Evolutionary conservation across 441 rosid genomes (phyloP), one percentile per base, ranked within the genome.

Genomic region (Adansonia grandidieri): DNA sequence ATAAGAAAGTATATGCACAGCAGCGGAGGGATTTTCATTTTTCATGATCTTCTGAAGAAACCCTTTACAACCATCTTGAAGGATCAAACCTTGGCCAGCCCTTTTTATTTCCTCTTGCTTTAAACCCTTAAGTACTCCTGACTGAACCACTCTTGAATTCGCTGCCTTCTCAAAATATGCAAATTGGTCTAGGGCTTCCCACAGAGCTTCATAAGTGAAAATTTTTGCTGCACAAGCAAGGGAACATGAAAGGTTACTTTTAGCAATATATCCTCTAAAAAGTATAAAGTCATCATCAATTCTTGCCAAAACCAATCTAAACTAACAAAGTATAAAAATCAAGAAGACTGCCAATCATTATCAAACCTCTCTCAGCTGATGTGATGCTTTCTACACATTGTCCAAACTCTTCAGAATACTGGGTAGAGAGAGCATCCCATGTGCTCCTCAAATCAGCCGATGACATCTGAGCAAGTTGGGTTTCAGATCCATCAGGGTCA

Each of bases 381-480:
- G 78, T 69, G 77, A 87, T 76, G 80, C 78, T 81, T 76, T 85
- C 88, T 71, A 85, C 77, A 78, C 85, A 85, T 32, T 70, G 82
- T 78, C 79, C 88, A 56, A 82, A 75, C 77, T 87, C 90, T 74
- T 85, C 84, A 0, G 84, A 74, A 71, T 84, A 87, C 64, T 76
- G 84, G 51, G 78, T 58, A 73, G 90, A 87, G 67, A 87, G 87
- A 19, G 77, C 70, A 70, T 73, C 80, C 87, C 87, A 87, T 54
- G 86, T 74, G 73, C 71, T 81, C 84, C 88, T 82, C 84, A 87
- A 76, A 68, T 84, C 86, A 63, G 87, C 84, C 32, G 85, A 84
- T 45, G 87, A 78, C 84, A 87, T 78, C 77, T 81, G 77, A 67
- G 75, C 56, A 64, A 87, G 82, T 63, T 71, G 79, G 81, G 73